Evolutionary conservation across 1,139 yeast genomes (phyloP).

Genomic region (Pichia sp.): DNA sequence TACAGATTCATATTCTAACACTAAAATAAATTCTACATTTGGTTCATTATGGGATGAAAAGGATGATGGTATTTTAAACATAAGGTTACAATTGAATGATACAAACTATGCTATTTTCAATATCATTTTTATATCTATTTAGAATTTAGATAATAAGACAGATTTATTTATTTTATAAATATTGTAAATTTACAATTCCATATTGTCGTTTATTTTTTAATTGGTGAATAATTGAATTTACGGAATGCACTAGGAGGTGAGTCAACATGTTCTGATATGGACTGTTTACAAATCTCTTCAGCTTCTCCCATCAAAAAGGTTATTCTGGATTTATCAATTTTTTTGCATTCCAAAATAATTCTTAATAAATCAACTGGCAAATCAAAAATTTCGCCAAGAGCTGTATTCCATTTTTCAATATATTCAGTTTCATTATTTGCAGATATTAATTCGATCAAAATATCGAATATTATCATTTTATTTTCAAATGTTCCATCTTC

Average conservation of each 20-base stretch:
- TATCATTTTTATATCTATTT: conserved; percentile 8
- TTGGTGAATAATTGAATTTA: conserved; percentile 12
- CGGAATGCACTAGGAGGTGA: conserved; percentile 9
- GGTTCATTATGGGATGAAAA: conserved; percentile 37
- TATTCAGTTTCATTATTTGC: conserved; percentile 46
- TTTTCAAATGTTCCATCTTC: conserved; percentile 25
- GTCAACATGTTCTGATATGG: conserved; percentile 7
- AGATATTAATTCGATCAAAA: conserved; percentile 61
- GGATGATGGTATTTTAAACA: conserved; percentile 34
- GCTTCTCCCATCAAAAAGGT: conserved; percentile 21
- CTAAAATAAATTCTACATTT: conserved; percentile 27
- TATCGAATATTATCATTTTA: conserved; percentile 63
- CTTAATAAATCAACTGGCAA: conserved; percentile 65
- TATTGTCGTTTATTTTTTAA: neutral
- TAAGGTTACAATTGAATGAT: conserved; percentile 15
- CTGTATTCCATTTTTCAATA: conserved; percentile 51
- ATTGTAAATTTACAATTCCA: neutral
- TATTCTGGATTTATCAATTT: conserved; percentile 19
- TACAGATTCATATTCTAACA: conserved; percentile 11
- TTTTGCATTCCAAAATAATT: conserved; percentile 36
- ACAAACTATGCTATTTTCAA: conserved; percentile 10
- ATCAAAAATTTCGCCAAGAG: conserved; percentile 54
- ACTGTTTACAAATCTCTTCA: conserved; percentile 12
- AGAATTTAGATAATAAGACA: neutral
- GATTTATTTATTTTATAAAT: too few relatives aligned